phyloP scores from a whole-genome alignment of 2,329 filamentous ascomycete genomes.

The Hymenoscyphus fructigenus region DNA sequence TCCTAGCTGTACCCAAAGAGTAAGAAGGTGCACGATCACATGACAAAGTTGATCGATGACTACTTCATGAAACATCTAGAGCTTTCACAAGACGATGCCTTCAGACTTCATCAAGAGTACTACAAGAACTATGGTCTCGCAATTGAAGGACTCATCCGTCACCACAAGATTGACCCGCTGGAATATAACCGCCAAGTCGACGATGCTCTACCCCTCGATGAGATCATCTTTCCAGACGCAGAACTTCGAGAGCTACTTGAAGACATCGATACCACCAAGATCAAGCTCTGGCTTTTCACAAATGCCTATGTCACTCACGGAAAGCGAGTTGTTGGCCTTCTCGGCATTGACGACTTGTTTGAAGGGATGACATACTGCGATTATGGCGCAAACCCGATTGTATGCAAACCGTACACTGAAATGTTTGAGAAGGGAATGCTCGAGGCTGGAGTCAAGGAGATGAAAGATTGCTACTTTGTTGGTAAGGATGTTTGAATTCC shows the following conservation, averaged over 20 bases:
- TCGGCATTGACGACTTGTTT: constrained; percentile 84
- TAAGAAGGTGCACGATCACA: constrained; percentile 84
- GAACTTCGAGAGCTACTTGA: constrained; percentile 73
- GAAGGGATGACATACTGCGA: constrained; percentile 96
- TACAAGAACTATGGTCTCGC: constrained; percentile 97
- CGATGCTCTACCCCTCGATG: constrained; percentile 85
- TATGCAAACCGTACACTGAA: constrained; percentile 81
- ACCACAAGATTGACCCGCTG: constrained; percentile 92
- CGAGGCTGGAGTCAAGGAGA: constrained; percentile 69
- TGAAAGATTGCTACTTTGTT: constrained; percentile 84
- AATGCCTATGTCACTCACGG: constrained; percentile 94
- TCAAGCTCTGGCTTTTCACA: constrained; percentile 91
- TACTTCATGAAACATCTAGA: constrained; percentile 64
- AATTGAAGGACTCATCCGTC: constrained; percentile 88
- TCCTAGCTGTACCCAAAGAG: constrained; percentile 77
- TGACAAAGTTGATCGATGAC: constrained; percentile 74
- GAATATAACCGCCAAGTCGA: constrained; percentile 95
- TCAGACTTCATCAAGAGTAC: constrained; percentile 83
- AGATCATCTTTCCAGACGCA: constrained; percentile 76
- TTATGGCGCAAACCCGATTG: constrained; percentile 68
- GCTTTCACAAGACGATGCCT: constrained; percentile 75
- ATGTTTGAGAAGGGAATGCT: constrained; percentile 90
- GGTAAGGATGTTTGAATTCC: constrained; percentile 53
- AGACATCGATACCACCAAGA: constrained; percentile 79
- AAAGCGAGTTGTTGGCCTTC: constrained; percentile 73